These are phyloP conservation scores for Coemansia sp. DNA, from an alignment of 371 early-diverging fungal species.

Conservation along the genomic window DNA sequence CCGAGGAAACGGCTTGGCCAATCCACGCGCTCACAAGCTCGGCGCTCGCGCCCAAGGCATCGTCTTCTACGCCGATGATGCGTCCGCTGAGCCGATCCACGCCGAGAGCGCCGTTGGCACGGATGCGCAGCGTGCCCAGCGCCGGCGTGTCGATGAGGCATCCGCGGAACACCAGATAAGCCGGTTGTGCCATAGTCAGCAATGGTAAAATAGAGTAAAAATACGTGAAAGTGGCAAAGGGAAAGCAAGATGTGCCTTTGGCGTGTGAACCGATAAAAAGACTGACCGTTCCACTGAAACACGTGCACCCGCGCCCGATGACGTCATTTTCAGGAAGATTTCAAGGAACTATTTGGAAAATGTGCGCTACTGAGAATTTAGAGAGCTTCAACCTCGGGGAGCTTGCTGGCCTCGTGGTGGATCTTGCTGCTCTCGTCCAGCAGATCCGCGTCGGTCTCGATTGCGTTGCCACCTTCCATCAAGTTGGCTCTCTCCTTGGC, in stretches of 20 bases:
- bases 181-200: slow-evolving; percentile 2
- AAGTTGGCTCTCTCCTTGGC: background rate
- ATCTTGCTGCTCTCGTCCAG: slow-evolving; percentile 15
- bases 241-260: background rate
- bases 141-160: slow-evolving; percentile 43
- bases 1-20: slow-evolving; percentile 6
- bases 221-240: background rate
- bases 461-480: slow-evolving; percentile 1
- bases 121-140: slow-evolving; percentile 35
- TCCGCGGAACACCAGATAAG: slow-evolving; percentile 34
- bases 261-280: background rate
- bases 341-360: too few species aligned
- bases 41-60: background rate
- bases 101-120: slow-evolving; percentile 26
- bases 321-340: too few species aligned
- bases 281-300: too few species aligned
- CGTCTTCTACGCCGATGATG: slow-evolving; percentile 32
- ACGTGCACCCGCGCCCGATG: too few species aligned
- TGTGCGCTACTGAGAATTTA: too few species aligned
- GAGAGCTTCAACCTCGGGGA: slow-evolving; percentile 21
- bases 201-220: background rate
- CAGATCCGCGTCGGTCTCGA: slow-evolving; percentile 15
- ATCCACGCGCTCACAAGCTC: slow-evolving; percentile 28
- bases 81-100: slow-evolving; percentile 33
- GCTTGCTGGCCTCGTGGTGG: slow-evolving; percentile 34